Evolutionary conservation across 1,139 yeast genomes (phyloP).

Genomic region (Tardiomyces digboiensis): DNA sequence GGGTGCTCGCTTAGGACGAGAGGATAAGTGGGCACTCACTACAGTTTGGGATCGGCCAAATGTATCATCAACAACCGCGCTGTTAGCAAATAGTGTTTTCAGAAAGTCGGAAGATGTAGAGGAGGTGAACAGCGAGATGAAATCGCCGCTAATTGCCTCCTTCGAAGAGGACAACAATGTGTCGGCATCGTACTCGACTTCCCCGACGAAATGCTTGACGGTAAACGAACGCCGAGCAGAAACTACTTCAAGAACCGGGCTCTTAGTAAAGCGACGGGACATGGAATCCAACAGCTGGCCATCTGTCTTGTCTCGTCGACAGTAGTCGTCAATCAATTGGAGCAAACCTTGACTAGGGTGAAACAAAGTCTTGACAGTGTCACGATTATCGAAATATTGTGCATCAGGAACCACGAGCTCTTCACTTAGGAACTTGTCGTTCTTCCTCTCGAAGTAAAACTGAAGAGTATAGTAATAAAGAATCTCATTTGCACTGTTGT

Average conservation of each 20-base stretch:
- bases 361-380: conserved; percentile 28
- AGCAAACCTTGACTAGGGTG: conserved; percentile 29
- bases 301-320: conserved; percentile 28
- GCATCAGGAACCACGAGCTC: conserved; percentile 29
- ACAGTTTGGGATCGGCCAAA: conserved; percentile 24
- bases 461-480: conserved; percentile 29
- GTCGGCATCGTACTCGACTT: conserved; percentile 29
- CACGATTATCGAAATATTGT: conserved; percentile 32
- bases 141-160: conserved; percentile 32
- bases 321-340: conserved; percentile 30
- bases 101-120: conserved; percentile 31
- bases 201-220: conserved; percentile 33
- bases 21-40: conserved; percentile 30
- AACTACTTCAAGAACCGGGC: conserved; percentile 21
- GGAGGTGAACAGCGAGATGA: conserved; percentile 30
- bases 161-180: conserved; percentile 25
- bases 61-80: conserved; percentile 30
- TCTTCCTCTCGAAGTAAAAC: conserved; percentile 28
- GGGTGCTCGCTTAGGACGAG: conserved; percentile 32
- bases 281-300: conserved; percentile 24
- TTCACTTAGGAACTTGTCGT: conserved; percentile 30
- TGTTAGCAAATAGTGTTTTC: conserved; percentile 25
- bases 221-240: conserved; percentile 23
- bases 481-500: conserved; percentile 34
- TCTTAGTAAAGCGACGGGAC: conserved; percentile 25